phyloP scores from a whole-genome alignment of 192 early-diverging fungal species.

The Linderina pennispora region DNA sequence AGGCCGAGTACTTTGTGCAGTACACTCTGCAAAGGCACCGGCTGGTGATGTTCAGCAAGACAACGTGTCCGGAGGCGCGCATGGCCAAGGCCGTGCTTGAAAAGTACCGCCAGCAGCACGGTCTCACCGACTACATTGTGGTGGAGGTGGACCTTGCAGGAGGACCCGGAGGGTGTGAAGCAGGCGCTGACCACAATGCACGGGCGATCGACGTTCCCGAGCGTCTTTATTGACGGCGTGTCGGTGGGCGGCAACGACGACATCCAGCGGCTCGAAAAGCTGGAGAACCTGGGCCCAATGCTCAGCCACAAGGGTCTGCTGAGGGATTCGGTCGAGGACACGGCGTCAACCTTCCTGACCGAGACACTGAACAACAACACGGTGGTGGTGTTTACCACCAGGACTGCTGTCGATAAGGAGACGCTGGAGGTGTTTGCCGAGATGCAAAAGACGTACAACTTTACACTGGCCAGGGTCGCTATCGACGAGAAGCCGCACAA shows the following conservation, averaged over 20 bases:
- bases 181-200: slow-evolving; percentile 43
- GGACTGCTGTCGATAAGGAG: background rate
- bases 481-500: background rate
- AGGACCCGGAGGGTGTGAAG: slow-evolving; percentile 48
- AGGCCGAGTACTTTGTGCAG: slow-evolving; percentile 15
- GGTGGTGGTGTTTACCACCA: background rate
- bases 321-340: background rate
- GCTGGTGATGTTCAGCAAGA: slow-evolving; percentile 65
- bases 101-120: slow-evolving; percentile 10
- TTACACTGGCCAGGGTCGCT: background rate
- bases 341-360: background rate
- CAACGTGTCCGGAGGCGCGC: slow-evolving; percentile 63
- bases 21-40: slow-evolving; percentile 12
- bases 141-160: slow-evolving; percentile 34
- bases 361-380: background rate
- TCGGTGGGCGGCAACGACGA: slow-evolving; percentile 57
- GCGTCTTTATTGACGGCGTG: slow-evolving; percentile 57
- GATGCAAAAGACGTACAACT: background rate
- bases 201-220: slow-evolving; percentile 57
- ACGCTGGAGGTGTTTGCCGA: background rate
- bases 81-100: slow-evolving; percentile 48
- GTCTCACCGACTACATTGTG: slow-evolving; percentile 40
- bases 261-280: slow-evolving; percentile 29
- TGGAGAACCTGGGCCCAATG: slow-evolving; percentile 41
- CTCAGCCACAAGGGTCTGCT: slow-evolving; percentile 17